Percentiles rank a stretch among this genome's conserved stretches.
phyloP scores from a whole-genome alignment of 2,329 filamentous ascomycete species.

The Colletotrichum kahawae region DNA sequence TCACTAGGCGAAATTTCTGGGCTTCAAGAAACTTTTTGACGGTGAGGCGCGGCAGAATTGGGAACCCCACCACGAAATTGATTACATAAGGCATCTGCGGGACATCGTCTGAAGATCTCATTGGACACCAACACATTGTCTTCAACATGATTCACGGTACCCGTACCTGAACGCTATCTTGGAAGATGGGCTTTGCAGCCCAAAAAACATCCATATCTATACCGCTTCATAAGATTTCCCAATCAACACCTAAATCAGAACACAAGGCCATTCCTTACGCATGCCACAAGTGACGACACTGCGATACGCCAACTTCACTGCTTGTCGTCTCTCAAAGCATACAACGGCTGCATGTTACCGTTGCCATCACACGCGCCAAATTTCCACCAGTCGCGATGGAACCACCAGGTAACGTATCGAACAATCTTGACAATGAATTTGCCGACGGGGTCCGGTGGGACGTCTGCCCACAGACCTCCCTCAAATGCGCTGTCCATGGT shows the following conservation, averaged over 20 bases:
- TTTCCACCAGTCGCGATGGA: conserved; percentile 27
- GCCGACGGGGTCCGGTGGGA: conserved; percentile 18
- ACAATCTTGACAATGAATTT: conserved; percentile 22
- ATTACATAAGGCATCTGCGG: neutral
- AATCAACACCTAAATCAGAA: neutral
- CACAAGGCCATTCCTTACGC: neutral
- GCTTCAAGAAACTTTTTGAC: conserved; percentile 25
- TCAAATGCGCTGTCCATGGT: conserved; percentile 29
- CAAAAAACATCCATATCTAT: neutral
- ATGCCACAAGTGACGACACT: neutral
- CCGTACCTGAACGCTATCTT: neutral
- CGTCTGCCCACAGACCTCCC: conserved; percentile 34
- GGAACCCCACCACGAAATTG: neutral
- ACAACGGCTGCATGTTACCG: conserved; percentile 27
- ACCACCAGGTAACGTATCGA: conserved; percentile 23
- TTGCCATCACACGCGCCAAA: conserved; percentile 29
- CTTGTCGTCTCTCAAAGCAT: conserved; percentile 24
- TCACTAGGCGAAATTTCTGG: conserved; percentile 21
- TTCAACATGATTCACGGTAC: neutral
- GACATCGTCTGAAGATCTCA: neutral
- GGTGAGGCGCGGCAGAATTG: conserved; percentile 23
- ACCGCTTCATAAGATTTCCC: neutral
- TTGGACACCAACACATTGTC: neutral
- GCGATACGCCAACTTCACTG: neutral
- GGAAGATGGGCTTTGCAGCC: neutral